Base-by-base conservation (phyloP, 345 rosid genomes). In the Brassica cretica region DNA sequence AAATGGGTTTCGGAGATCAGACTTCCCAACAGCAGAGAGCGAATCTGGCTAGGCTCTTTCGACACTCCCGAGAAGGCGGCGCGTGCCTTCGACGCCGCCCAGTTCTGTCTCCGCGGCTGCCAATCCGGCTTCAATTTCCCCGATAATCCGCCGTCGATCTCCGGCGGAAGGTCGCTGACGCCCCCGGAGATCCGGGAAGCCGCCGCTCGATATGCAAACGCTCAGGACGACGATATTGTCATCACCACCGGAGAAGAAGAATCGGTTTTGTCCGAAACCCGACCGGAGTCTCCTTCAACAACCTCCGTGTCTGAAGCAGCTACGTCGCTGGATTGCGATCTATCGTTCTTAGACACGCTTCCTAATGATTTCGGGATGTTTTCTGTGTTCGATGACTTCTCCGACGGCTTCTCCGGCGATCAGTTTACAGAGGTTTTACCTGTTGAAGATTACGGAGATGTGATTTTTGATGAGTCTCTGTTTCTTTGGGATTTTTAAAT, bases 1-100 rank as follows among this genome's bases (percentile, higher is more conserved):
- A 93, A 87, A 68, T 93, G 94, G 94, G 97, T 93, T 27, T 90
- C 97, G 0, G 98, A 93, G 76, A 89, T 93, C 61, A 78, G 98
- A 76, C 89, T 93, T 0, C 94, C 97, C 0, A 87, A 93, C 53
- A 84, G 96, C 83, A 83, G 98, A 8, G 93, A 87, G 66, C 80
- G 98, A 2, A 93, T 93, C 44, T 93, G 98, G 98, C 64, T 93
- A 16, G 98, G 98, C 8, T 93, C 98, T 0, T 89, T 77, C 65
- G 91, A 89, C 78, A 82, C 94, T 1, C 85, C 96, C 0, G 93
- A 85, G 68, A 91, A 90, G 71, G 98, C 94, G 9, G 96, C 96
- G 0, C 88, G 92, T 49, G 96, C 97, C 6, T 92, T 90, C 78
- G 96, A 92, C 84, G 97, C 94, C 0, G 97, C 96, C 30, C 82